A percentile compares a stretch with the other conserved stretches of the same genome.
These are phyloP conservation scores for Sanghuangporus sanghuang DNA, from an alignment of 1,284 basidiomycete genomes.

Conservation along the genomic window DNA sequence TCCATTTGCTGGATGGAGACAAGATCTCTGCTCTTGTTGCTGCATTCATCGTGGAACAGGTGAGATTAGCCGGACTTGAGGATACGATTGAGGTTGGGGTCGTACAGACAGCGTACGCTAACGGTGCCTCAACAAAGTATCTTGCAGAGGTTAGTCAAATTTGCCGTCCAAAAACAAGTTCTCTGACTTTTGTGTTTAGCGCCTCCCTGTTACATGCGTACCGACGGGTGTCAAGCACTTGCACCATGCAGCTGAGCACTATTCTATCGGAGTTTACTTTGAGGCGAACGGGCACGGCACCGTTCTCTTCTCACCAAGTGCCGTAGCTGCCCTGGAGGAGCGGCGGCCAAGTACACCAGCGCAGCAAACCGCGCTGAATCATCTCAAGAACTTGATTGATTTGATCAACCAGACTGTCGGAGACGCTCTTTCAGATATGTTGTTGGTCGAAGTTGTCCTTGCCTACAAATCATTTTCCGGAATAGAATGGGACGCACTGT, in stretches of 20 bases:
- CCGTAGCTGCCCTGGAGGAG: slow-evolving; percentile 53
- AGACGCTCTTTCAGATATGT: slow-evolving; percentile 94
- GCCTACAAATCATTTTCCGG: slow-evolving; percentile 84
- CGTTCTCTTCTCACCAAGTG: slow-evolving; percentile 83
- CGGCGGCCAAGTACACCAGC: slow-evolving; percentile 76
- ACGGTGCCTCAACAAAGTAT: slow-evolving; percentile 95
- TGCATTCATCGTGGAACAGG: slow-evolving; percentile 88
- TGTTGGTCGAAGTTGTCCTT: slow-evolving; percentile 92
- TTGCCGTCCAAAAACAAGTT: not conserved
- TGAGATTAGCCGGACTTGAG: slow-evolving; percentile 78
- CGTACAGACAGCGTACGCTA: slow-evolving; percentile 98
- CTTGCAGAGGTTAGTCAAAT: slow-evolving; percentile 60
- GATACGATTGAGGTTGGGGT: slow-evolving; percentile 79
- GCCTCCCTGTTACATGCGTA: slow-evolving; percentile 92
- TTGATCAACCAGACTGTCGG: slow-evolving; percentile 99
- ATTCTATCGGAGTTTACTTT: slow-evolving; percentile 96
- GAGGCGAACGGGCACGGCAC: slow-evolving; percentile 99
- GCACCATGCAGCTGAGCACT: slow-evolving; percentile 94
- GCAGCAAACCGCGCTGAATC: slow-evolving; percentile 72
- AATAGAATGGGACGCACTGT: slow-evolving; percentile 89
- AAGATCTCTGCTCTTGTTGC: slow-evolving; percentile 96
- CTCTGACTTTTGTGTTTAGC: slow-evolving; percentile 37
- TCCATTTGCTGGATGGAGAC: slow-evolving; percentile 96
- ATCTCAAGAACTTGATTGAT: slow-evolving; percentile 73
- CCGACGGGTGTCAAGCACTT: slow-evolving; percentile 98